Conservation (phyloP, 2,329 filamentous ascomycete genomes). For the Clonostachys rhizophaga region DNA sequence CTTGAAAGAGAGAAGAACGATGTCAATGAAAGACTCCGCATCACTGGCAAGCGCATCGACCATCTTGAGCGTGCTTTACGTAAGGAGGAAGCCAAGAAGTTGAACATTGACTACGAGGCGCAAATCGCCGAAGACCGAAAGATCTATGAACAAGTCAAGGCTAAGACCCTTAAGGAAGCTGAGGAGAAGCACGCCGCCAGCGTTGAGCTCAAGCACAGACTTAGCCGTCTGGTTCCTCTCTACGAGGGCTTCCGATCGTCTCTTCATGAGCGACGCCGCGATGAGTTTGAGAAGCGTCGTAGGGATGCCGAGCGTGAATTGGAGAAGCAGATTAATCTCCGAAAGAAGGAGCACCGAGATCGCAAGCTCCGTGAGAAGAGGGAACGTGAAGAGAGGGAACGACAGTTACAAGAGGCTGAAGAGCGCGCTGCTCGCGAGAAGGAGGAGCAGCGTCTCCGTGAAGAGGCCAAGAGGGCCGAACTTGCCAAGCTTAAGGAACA, state of each 20-base stretch:
- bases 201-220: conserved; percentile 88
- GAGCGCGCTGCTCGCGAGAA: conserved; percentile 78
- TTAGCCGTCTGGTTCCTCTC: conserved; percentile 74
- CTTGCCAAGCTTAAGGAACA: conserved; percentile 64
- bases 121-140: conserved; percentile 76
- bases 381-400: conserved; percentile 81
- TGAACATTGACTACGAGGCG: conserved; percentile 76
- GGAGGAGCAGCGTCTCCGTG: conserved; percentile 74
- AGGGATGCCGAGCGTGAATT: conserved; percentile 89
- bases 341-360: conserved; percentile 86
- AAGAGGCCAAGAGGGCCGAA: conserved; percentile 74
- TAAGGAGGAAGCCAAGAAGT: conserved; percentile 91
- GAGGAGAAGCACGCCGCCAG: conserved; percentile 89
- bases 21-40: conserved; percentile 82
- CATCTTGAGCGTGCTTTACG: conserved; percentile 96
- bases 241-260: conserved; percentile 82
- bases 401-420: conserved; percentile 74
- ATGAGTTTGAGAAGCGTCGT: conserved; percentile 93
- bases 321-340: conserved; percentile 82
- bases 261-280: conserved; percentile 81
- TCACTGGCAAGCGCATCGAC: conserved; percentile 93
- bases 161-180: conserved; percentile 72
- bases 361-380: conserved; percentile 76
- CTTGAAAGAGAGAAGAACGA: conserved; percentile 98
- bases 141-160: conserved; percentile 75